Base-by-base conservation (phyloP, 176 grass and related monocot genomes). In the Elaeis guineensis region DNA sequence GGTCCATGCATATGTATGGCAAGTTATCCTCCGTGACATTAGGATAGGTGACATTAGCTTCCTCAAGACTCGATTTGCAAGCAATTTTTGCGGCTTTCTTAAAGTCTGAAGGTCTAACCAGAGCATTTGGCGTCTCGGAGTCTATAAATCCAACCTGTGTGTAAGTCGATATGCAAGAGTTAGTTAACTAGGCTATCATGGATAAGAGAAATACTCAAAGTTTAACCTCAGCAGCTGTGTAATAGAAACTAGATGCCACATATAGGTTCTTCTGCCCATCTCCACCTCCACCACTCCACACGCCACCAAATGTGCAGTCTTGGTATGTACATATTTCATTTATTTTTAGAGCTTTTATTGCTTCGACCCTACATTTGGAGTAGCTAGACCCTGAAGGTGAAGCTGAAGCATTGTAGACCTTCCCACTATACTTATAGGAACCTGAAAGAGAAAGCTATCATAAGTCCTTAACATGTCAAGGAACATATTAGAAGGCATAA, bases 231-330 rank as follows among this genome's bases (percentile, higher is more conserved):
- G 7, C 9, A 21, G 67, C 39, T 51, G 16, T 35, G 3, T 59
- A 21, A 19, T 66, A 82, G 57, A 80, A 80, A 48, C 21, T 30
- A 0, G 70, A 69, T 2, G 60, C 48, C 0, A 25, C 61, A 22
- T 57, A 64, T 32, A 77, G 25, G 9, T 21, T 55, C 2, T 48
- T 48, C 44, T 80, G 73, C 6, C 72, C 78, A 5, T 35, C 71
- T 20, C 71, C 78, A 9, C 65, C 78, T 1, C 78, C 71, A 0
- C 78, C 78, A 7, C 51, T 80, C 78, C 78, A 75, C 16, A 29
- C 51, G 0, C 78, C 69, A 22, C 55, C 50, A 44, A 82, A 82
- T 0, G 73, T 72, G 68, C 80, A 82, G 32, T 58, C 72, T 17
- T 56, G 39, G 7, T 23, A 50, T 5, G 14, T 9, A 19, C 69